Percentiles rank a stretch among this genome's conserved stretches.
Conservation (phyloP, 1,284 basidiomycete genomes). For the Austropuccinia psidii region DNA sequence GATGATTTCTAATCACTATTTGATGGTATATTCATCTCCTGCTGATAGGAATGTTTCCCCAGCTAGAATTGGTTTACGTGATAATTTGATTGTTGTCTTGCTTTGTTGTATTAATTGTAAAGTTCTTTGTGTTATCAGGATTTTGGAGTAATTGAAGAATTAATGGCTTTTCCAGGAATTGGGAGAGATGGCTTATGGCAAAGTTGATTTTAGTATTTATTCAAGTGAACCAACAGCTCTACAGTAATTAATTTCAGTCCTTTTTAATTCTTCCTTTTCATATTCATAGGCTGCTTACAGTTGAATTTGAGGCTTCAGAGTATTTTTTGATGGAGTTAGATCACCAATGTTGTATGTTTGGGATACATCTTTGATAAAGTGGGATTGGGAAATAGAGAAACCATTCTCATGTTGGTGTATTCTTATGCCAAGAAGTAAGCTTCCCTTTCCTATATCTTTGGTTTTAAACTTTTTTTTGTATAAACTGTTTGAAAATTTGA, state of each 20-base stretch:
- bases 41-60: not conserved
- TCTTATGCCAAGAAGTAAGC: too few relatives aligned
- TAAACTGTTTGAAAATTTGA: too few relatives aligned
- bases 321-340: not conserved
- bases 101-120: not conserved
- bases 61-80: not conserved
- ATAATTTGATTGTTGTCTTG: not conserved
- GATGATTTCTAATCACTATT: not conserved
- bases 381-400: too few relatives aligned
- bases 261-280: too few relatives aligned
- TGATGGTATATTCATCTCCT: not conserved
- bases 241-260: not conserved
- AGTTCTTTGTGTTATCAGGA: not conserved
- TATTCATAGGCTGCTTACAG: too few relatives aligned
- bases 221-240: not conserved
- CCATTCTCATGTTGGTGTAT: too few relatives aligned
- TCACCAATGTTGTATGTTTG: not conserved
- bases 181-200: not conserved
- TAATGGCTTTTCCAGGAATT: not conserved
- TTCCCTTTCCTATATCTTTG: too few relatives aligned
- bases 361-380: too few relatives aligned
- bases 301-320: too few relatives aligned
- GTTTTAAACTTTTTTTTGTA: too few relatives aligned
- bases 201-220: not conserved
- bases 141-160: not conserved